Base-by-base conservation (phyloP, 352 stramenopile genomes). In the Pythium insidiosum region DNA sequence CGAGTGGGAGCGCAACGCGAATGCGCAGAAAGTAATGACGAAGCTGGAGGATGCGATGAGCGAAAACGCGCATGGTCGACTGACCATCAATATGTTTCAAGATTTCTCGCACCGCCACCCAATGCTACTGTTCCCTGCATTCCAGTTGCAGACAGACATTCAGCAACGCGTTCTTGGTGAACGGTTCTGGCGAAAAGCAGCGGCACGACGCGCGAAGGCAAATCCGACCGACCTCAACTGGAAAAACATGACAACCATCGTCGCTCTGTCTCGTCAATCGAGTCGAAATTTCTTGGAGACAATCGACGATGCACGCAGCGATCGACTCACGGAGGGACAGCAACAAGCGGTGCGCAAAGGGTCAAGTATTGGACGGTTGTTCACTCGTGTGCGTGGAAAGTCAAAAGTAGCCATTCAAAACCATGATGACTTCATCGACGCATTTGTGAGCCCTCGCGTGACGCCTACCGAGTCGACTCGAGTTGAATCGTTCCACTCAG, bases 41-140 rank as follows among this genome's bases (percentile, higher is more conserved):
- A 83, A 83, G 43, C 54, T 87, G 5, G 61, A 76, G 24, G 40
- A 33, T 16, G 58, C 84, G 20, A 79, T 80, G 65, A 44, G 46
- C 10, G 53, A 23, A 18, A 71, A 45, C 7, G n/a, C 47, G 0
- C 59, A 50, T 15, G 69, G 68, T 3, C 58, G 54, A 1, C 58
- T 87, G 12, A 66, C 47, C 1, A 51, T 66, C 6, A 47, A 47
- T 1, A 50, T 74, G 15, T 87, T 87, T 38, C 60, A 84, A 43
- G 56, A 77, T 15, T 84, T 84, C 39, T 53, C 65, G 18, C 35
- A 75, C 22, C 60, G 61, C 7, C 68, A 87, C 42, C 74, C 71
- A 23, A 73, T 87, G 50, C 52, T 87, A 24, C 58, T 87, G 13
- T 84, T 84, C 45, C 74, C 74, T 20, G 74, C 68, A 1, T 87